These are phyloP conservation scores for Epithemia pelagica DNA, from an alignment of 108 stramenopile species.

Conservation along the genomic window DNA sequence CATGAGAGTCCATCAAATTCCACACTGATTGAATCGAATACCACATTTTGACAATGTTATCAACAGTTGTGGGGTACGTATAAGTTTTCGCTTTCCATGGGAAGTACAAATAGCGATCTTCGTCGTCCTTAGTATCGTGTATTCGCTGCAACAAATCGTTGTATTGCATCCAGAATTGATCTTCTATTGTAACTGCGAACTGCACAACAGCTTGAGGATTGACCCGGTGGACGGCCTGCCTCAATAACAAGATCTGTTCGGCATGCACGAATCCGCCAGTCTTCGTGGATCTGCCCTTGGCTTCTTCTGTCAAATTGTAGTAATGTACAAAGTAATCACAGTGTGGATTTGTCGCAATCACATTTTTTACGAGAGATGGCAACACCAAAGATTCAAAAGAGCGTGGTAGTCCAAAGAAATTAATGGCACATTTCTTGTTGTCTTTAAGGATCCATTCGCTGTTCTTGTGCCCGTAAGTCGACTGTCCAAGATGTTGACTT, in stretches of 20 bases:
- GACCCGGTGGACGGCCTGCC: slow-evolving; percentile 19
- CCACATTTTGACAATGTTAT: slow-evolving; percentile 27
- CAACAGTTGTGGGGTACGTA: slow-evolving; percentile 6
- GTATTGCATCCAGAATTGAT: slow-evolving; percentile 17
- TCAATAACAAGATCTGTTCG: slow-evolving; percentile 26
- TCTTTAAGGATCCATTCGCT: too few species aligned
- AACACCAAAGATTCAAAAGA: slow-evolving; percentile 24
- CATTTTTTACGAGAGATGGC: slow-evolving; percentile 23
- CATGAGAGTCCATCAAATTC: slow-evolving; percentile 9
- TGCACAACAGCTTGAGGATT: slow-evolving; percentile 14
- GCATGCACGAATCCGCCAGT: slow-evolving; percentile 34
- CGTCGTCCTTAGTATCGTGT: slow-evolving; percentile 16
- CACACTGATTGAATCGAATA: slow-evolving; percentile 30
- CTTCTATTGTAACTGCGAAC: slow-evolving; percentile 31
- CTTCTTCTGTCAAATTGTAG: slow-evolving; percentile 15
- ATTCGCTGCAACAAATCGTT: slow-evolving; percentile 15
- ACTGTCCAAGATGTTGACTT: too few species aligned
- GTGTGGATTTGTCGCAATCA: slow-evolving; percentile 23
- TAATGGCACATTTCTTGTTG: slow-evolving; percentile 4
- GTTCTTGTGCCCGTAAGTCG: too few species aligned
- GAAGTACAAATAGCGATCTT: slow-evolving; percentile 27
- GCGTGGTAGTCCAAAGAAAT: slow-evolving; percentile 20
- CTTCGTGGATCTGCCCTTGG: not conserved
- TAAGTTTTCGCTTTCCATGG: slow-evolving; percentile 24
- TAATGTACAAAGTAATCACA: slow-evolving; percentile 38